phyloP scores from a whole-genome alignment of 2,329 filamentous ascomycete genomes.

The Aspergillus sp. region DNA sequence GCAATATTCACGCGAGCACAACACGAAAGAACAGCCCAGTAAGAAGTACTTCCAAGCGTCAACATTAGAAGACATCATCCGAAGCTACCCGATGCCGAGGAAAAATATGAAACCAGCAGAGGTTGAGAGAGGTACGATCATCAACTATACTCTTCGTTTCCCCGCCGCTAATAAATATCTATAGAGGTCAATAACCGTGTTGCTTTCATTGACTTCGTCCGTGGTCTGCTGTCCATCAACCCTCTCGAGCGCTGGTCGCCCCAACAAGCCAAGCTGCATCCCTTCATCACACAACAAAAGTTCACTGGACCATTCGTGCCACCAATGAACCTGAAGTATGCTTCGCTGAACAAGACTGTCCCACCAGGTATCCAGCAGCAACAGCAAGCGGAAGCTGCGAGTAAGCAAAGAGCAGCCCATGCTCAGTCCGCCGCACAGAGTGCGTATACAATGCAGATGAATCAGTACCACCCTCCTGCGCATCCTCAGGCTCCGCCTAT shows the following conservation, averaged over 20 bases:
- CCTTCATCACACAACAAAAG: constrained; percentile 98
- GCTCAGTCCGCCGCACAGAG: constrained; percentile 67
- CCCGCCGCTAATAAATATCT: constrained; percentile 21
- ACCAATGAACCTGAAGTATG: constrained; percentile 92
- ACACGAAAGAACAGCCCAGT: constrained; percentile 96
- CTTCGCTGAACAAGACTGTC: constrained; percentile 79
- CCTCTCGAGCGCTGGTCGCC: constrained; percentile 96
- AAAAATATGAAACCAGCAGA: constrained; percentile 99
- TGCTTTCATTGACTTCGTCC: constrained; percentile 97
- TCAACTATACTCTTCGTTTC: not conserved
- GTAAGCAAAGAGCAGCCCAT: constrained; percentile 80
- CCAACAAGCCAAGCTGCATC: constrained; percentile 94
- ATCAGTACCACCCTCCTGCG: constrained; percentile 51
- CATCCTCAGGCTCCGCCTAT: constrained; percentile 58
- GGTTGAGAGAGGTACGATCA: constrained; percentile 80
- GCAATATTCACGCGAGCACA: constrained; percentile 92
- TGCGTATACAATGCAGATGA: constrained; percentile 66
- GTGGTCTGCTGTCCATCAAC: constrained; percentile 89
- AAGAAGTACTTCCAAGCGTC: constrained; percentile 99
- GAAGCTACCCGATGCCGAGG: constrained; percentile 94
- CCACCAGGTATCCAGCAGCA: constrained; percentile 94
- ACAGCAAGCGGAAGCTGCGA: constrained; percentile 88
- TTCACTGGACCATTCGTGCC: constrained; percentile 95
- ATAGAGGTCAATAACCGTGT: constrained; percentile 97
- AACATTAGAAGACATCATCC: constrained; percentile 93